Base-by-base conservation (phyloP, 2,329 filamentous ascomycete genomes). In the Alternaria ventricosa region DNA sequence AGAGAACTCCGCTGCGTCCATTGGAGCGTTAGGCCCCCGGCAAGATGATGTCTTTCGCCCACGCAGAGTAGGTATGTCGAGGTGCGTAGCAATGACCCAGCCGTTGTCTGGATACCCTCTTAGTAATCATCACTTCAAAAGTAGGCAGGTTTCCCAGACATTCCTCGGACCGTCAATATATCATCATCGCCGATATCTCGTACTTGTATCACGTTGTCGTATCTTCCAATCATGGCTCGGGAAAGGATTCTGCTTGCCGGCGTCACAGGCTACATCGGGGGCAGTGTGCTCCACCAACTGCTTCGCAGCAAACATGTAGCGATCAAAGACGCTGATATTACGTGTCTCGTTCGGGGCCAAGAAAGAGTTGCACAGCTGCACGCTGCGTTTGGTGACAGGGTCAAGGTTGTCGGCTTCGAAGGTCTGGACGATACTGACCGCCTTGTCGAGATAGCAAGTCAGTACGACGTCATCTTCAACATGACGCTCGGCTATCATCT, bases 371-470 rank as follows among this genome's bases (percentile, higher is more conserved):
- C 41, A 23, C 53, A 55, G 23, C 53, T 55, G 9, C 53, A 55
- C 20, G 36, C 41, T 45, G 36, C 53, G 15, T 55, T 55, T 11
- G 53, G 53, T 44, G 10, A 28, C 53, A 45, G 25, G 25, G 13
- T 55, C 53, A 33, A 55, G 25, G 41, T 45, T 22, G 41, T 55
- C n/a, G 13, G n/a, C 23, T 55, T 45, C 53, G 36, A 55, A 12
- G 53, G 53, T 25, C 36, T 55, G n/a, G 53, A 55, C 12, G 41
- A 45, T 30, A 28, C 41, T n/a, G 53, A 45, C 11, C 36, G n/a
- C n/a, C 41, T 55, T 55, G 41, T 55, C 36, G 53, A 45, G 22
- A 55, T 55, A 44, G 53, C 53, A 46, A 55, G 53, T 45, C 53
- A 55, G 18, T 55, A 55, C 41, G 36, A 55, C 15, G 18, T 55